Evolutionary conservation across 257 asterid species (phyloP).

Genomic region (Solanum sitiens): DNA sequence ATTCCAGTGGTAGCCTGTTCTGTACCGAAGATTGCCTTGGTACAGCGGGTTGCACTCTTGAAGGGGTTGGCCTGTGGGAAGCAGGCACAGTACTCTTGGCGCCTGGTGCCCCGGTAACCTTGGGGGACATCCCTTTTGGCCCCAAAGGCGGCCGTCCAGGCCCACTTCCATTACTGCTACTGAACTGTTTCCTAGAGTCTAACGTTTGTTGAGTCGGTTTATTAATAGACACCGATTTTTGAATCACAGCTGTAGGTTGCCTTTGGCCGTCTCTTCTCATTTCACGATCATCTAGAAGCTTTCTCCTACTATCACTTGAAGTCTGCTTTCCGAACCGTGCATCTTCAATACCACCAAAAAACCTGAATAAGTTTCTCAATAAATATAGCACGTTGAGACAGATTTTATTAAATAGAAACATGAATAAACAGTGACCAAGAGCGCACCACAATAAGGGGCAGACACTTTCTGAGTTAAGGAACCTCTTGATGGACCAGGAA

Average conservation of each 20-base stretch:
- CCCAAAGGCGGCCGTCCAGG: slow-evolving; percentile 78
- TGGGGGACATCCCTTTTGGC: slow-evolving; percentile 33
- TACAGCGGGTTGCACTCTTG: slow-evolving; percentile 24
- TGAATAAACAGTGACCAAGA: slow-evolving; percentile 11
- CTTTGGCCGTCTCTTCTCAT: slow-evolving; percentile 27
- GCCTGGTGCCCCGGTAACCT: slow-evolving; percentile 20
- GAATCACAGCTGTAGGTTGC: slow-evolving; percentile 31
- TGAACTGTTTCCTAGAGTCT: slow-evolving; percentile 36
- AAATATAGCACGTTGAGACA: slow-evolving; percentile 18
- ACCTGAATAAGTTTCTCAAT: slow-evolving; percentile 59
- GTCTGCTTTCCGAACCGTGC: slow-evolving; percentile 32
- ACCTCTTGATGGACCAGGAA: slow-evolving; percentile 44
- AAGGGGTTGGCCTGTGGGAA: slow-evolving; percentile 21
- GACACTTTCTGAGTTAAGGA: slow-evolving; percentile 36
- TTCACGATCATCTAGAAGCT: slow-evolving; percentile 23
- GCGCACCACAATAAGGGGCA: slow-evolving; percentile 60
- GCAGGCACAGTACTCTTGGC: slow-evolving; percentile 18
- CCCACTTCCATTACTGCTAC: slow-evolving; percentile 52
- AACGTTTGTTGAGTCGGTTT: slow-evolving; percentile 12
- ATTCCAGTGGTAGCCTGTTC: slow-evolving; percentile 25
- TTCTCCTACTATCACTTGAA: slow-evolving; percentile 31
- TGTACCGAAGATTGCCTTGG: slow-evolving; percentile 31
- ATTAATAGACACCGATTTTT: slow-evolving; percentile 16
- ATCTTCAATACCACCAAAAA: slow-evolving; percentile 73
- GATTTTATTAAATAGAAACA: slow-evolving; percentile 8